These are phyloP conservation scores for Asclepias syriaca DNA, from an alignment of 257 asterid genomes.

Conservation along the genomic window DNA sequence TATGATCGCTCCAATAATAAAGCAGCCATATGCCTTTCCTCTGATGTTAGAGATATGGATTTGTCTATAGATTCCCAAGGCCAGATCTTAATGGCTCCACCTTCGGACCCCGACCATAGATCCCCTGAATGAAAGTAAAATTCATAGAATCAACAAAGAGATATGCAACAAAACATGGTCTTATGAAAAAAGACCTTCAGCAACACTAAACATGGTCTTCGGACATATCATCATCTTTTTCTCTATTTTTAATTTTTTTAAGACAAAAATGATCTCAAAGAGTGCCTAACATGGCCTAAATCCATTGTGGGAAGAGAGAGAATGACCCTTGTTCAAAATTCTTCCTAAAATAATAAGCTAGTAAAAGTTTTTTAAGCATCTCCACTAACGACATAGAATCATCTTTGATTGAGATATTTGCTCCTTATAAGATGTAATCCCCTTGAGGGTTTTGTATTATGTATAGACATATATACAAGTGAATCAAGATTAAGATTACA, in stretches of 20 bases:
- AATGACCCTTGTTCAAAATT: not conserved
- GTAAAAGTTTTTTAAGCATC: not conserved
- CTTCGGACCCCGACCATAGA: conserved; percentile 94
- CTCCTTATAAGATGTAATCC: not conserved
- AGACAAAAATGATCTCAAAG: not conserved
- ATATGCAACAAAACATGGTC: not conserved
- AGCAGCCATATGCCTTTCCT: conserved; percentile 88
- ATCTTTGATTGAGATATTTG: not conserved
- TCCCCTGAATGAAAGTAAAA: conserved; percentile 59
- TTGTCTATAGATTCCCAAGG: conserved; percentile 96
- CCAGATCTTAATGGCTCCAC: conserved; percentile 85
- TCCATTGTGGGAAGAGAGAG: not conserved
- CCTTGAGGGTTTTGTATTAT: too few relatives aligned
- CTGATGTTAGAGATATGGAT: conserved; percentile 52
- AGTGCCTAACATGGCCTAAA: not conserved
- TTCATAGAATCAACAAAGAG: conserved; percentile 17
- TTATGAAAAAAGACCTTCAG: not conserved
- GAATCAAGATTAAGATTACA: too few relatives aligned
- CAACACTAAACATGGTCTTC: not conserved
- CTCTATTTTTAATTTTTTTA: not conserved
- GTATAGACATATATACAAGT: too few relatives aligned
- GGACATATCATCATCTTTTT: not conserved
- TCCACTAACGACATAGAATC: too few relatives aligned
- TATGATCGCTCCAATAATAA: conserved; percentile 76
- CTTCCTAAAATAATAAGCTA: not conserved